phyloP scores from a whole-genome alignment of 2,329 filamentous ascomycete genomes.

The Sporothrix protearum region DNA sequence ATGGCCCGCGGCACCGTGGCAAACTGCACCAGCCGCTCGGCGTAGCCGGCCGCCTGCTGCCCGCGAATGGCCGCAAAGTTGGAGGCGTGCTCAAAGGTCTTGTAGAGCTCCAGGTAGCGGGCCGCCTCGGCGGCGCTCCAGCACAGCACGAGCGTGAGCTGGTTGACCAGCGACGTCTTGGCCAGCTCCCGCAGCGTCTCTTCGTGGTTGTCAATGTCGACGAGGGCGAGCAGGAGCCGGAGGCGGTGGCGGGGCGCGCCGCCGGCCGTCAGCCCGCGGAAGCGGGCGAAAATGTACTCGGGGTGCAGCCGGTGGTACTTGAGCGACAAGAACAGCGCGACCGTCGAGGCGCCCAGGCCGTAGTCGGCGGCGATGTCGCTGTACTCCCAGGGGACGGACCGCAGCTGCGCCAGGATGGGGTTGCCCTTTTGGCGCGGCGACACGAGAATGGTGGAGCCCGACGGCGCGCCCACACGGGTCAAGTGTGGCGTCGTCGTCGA shows the following conservation, averaged over 20 bases:
- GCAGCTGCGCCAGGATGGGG: conserved; percentile 79
- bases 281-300: conserved; percentile 95
- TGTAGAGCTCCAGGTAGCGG: conserved; percentile 91
- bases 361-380: conserved; percentile 96
- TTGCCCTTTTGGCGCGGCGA: conserved; percentile 94
- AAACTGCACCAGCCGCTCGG: conserved; percentile 85
- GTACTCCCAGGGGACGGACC: conserved; percentile 88
- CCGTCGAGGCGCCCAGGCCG: conserved; percentile 79
- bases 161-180: conserved; percentile 89
- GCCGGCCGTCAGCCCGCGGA: conserved; percentile 69
- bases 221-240: conserved; percentile 81
- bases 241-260: conserved; percentile 65
- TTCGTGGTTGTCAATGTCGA: conserved; percentile 93
- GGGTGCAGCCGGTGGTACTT: conserved; percentile 98
- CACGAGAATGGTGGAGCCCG: conserved; percentile 78
- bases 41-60: conserved; percentile 77
- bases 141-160: conserved; percentile 85
- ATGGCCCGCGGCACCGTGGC: conserved; percentile 84
- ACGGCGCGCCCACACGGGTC: conserved; percentile 29
- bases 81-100: conserved; percentile 81
- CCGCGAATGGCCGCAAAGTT: conserved; percentile 74
- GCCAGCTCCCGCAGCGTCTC: conserved; percentile 83
- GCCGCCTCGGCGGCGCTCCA: conserved; percentile 94
- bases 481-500: not conserved
- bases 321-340: conserved; percentile 82